A percentile compares a stretch with the other conserved stretches of the same genome.
These are phyloP conservation scores for Diutina sp. DNA, from an alignment of 1,139 yeast genomes.

Conservation along the genomic window DNA sequence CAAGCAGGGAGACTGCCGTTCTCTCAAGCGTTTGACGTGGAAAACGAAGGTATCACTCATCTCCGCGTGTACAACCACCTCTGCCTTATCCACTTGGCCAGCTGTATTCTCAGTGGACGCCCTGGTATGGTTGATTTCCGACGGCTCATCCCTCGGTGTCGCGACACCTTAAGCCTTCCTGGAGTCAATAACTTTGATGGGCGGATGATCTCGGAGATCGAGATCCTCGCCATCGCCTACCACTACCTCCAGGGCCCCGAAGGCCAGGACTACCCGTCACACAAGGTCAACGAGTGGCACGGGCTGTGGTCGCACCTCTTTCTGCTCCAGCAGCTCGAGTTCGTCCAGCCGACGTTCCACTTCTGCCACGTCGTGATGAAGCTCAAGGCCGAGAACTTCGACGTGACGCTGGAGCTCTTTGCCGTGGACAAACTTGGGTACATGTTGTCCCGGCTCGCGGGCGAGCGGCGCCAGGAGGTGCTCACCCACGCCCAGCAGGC, in stretches of 20 bases:
- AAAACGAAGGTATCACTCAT: conserved; percentile 35
- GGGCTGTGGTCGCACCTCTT: conserved; percentile 63
- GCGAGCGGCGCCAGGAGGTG: conserved; percentile 10
- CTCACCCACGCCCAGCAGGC: conserved; percentile 14
- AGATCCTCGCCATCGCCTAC: conserved; percentile 49
- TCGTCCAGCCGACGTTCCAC: conserved; percentile 63
- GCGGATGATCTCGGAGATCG: conserved; percentile 70
- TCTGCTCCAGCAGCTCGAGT: conserved; percentile 64
- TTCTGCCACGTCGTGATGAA: conserved; percentile 45
- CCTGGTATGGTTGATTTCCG: conserved; percentile 63
- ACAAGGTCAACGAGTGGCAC: conserved; percentile 44
- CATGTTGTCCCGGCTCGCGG: not conserved
- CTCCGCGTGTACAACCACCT: conserved; percentile 64
- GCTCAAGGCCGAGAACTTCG: conserved; percentile 4
- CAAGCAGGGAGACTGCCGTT: not conserved
- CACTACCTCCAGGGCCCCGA: conserved; percentile 38
- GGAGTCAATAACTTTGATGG: conserved; percentile 74
- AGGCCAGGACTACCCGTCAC: conserved; percentile 13
- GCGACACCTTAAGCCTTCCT: conserved; percentile 46
- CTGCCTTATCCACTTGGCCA: conserved; percentile 54
- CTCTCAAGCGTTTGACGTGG: conserved; percentile 9
- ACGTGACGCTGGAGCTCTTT: conserved; percentile 3
- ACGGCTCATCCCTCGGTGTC: conserved; percentile 45
- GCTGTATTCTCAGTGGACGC: conserved; percentile 60
- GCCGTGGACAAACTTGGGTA: not conserved